These are phyloP conservation scores for Maudiozyma pseudohumilis DNA, from an alignment of 805 yeast species.

Conservation along the genomic window DNA sequence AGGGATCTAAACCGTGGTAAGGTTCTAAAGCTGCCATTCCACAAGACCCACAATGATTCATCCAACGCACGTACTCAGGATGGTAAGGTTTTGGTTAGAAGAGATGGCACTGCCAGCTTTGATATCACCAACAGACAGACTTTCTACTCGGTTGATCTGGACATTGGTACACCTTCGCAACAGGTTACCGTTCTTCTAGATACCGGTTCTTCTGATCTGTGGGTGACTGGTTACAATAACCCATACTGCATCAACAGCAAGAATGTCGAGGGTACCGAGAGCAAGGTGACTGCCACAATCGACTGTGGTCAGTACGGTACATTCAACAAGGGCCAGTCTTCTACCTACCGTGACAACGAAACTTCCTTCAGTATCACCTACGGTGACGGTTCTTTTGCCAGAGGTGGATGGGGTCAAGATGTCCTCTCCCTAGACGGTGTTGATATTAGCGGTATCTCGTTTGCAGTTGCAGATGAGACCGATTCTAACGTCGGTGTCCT, in stretches of 20 bases:
- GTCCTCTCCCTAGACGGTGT: conserved; percentile 35
- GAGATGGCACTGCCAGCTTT: conserved; percentile 8
- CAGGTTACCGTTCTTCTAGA: conserved; percentile 47
- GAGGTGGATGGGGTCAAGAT: conserved; percentile 42
- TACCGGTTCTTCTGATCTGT: conserved; percentile 67
- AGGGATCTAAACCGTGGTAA: neutral
- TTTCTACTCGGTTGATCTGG: conserved; percentile 34
- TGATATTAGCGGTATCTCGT: conserved; percentile 17
- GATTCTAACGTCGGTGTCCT: conserved; percentile 36
- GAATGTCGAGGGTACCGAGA: no score
- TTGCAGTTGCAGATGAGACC: conserved; percentile 26
- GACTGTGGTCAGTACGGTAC: conserved; percentile 22
- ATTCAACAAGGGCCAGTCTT: conserved; percentile 16
- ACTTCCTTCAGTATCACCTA: conserved; percentile 39
- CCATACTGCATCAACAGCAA: conserved; percentile 38
- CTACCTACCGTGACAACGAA: conserved; percentile 18
- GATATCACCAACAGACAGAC: conserved; percentile 31
- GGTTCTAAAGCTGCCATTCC: conserved; percentile 13
- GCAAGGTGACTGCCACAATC: neutral
- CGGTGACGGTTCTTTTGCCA: conserved; percentile 41
- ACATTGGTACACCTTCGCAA: conserved; percentile 47
- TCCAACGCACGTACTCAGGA: conserved; percentile 3
- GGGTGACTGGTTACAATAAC: conserved; percentile 40
- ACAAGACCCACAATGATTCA: conserved; percentile 13
- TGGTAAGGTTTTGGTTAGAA: conserved; percentile 5